Base-by-base conservation (phyloP, 2,329 filamentous ascomycete genomes). In the Eutypella sp. region DNA sequence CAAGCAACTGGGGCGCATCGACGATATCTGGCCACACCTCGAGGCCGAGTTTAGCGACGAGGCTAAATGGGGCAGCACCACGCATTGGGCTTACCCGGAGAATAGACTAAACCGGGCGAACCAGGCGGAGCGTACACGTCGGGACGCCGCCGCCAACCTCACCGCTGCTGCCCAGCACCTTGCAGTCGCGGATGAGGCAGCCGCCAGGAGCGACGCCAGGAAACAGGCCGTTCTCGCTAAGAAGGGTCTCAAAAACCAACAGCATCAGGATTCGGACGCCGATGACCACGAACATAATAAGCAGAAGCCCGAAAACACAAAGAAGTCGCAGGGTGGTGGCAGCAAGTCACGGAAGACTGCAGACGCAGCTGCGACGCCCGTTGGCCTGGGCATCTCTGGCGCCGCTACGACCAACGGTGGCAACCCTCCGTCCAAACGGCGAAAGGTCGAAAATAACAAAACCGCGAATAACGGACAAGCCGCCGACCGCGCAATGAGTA, bases 11-110 rank as follows among this genome's bases (percentile, higher is more conserved):
- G 73, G 79, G 48, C 88, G 95, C 43, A 82, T 96, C 61, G 87
- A 96, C 62, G 85, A 87, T 56, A 85, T 95, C 25, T 95, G 87
- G 76, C 85, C 89, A 18, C 84, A 91, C 67, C 81, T 97, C 47
- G 86, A 95, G 53, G 75, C 78, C 48, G 93, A 99, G 66, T 89
- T 99, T 61, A 95, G 89, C 67, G 90, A 96, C 50, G 90, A 97
- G 67, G 89, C 93, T 45, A 89, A 95, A 67, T 85, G 90, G 71
- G 93, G 95, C 42, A 97, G 90, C 68, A 79, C 83, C 48, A 88
- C 82, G 43, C 93, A 99, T 66, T 99, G 93, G 93, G 93, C 92
- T 41, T 97, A 97, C 64, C 87, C 88, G 18, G 87, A 92, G 57
- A 89, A 89, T 60, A 85, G 92, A 53, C 78, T 82, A 27, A 72